Base-by-base conservation (phyloP, 495 filamentous ascomycete species). In the Cudoniella acicularis region DNA sequence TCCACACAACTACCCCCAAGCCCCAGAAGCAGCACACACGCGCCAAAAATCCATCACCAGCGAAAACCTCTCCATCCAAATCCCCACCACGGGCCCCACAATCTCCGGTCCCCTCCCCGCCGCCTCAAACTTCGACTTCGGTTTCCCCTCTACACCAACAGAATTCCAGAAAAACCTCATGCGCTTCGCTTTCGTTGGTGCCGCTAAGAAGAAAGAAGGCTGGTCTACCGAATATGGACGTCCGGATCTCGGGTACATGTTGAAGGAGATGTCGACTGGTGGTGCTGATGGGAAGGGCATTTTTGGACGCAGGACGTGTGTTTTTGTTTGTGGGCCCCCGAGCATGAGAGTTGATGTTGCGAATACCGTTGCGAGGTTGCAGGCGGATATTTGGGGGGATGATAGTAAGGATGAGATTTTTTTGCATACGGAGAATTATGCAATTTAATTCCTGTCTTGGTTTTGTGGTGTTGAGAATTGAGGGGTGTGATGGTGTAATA, bases 191-290 rank as follows among this genome's bases (percentile, higher is more conserved):
- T 92, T 90, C 69, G 82, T 90, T 46, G 68, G 79, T 4, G 75
- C 81, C 50, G 82, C 88, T 69, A n/a, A 9, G 8, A 85, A 82
- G 64, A 86, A 89, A 62, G 87, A 88, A 59, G 89, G 89, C 27
- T 96, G 91, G 88, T 86, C 82, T 55, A 89, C 92, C 3, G 93
- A 97, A 70, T 97, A 96, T 71, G 91, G 89, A n/a, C 85, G 94
- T 0, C 93, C 93, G 0, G 85, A 96, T 60, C 79, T 98, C 25
- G 84, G 88, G 1, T 88, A 87, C 68, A 91, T 95, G 80, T 79
- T 98, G 30, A 83, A 80, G 52, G 84, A 91, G 54, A 87, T 88
- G 79, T 90, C 90, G 0, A 82, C 77, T 17, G 79, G 79, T 20
- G 80, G 80, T 9, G 56, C 72, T 2, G 80, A 83, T 48, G 80